Evolutionary conservation across 2,329 filamentous ascomycete genomes (phyloP).

Genomic region (Hypoxylon rubiginosum): DNA sequence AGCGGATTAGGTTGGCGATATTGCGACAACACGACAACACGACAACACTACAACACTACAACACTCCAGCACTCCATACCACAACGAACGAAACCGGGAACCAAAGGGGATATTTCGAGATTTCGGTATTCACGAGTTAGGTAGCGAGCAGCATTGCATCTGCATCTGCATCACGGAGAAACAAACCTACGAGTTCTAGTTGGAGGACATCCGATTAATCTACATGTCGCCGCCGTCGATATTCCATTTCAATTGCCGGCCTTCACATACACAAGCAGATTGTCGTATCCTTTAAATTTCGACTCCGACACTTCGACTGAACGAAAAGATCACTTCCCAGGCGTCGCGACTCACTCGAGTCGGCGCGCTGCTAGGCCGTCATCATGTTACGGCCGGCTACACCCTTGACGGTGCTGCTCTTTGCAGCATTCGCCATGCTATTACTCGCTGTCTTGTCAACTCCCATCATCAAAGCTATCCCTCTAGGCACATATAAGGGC

Average conservation of each 20-base stretch:
- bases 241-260: conserved; percentile 29
- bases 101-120: conserved; percentile 17
- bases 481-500: conserved; percentile 81
- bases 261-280: conserved; percentile 29
- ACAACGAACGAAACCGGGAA: too few relatives aligned
- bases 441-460: conserved; percentile 91
- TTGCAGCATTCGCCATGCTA: conserved; percentile 86
- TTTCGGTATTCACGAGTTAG: not conserved
- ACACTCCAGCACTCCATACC: not conserved
- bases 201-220: conserved; percentile 22
- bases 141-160: conserved; percentile 19
- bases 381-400: conserved; percentile 93
- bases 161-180: conserved; percentile 15
- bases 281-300: conserved; percentile 26
- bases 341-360: conserved; percentile 50
- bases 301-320: conserved; percentile 22
- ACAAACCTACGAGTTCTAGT: conserved; percentile 6
- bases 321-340: conserved; percentile 25
- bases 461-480: conserved; percentile 87
- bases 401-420: conserved; percentile 86
- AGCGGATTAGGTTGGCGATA: conserved; percentile 36
- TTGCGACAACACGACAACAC: not conserved
- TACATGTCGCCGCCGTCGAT: conserved; percentile 47
- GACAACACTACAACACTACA: not conserved
- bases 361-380: conserved; percentile 53